Conservation (phyloP, 2,329 filamentous ascomycete species). For the Sclerotinia nivalis region DNA sequence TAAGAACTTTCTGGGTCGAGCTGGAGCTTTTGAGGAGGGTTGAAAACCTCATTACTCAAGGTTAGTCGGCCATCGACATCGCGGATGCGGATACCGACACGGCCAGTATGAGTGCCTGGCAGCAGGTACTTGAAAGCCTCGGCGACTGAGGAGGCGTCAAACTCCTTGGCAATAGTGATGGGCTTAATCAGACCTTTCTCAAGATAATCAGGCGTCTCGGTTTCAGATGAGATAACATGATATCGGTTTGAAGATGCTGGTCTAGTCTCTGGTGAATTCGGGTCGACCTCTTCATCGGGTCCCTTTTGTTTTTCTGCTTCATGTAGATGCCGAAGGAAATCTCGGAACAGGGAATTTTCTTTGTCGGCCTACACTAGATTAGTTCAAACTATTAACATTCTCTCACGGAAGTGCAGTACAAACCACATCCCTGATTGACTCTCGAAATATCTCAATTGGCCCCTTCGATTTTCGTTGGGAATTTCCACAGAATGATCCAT, state of each 20-base stretch:
- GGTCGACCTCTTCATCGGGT: too few relatives aligned
- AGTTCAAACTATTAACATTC: not conserved
- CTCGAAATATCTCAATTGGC: constrained; percentile 8
- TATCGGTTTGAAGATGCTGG: not conserved
- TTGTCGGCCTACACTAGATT: not conserved
- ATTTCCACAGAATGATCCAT: not conserved
- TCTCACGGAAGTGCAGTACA: not conserved
- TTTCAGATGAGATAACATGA: constrained; percentile 38
- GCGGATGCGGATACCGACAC: too few relatives aligned
- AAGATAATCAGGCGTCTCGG: constrained; percentile 29
- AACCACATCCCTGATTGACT: constrained; percentile 5
- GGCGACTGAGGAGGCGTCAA: too few relatives aligned
- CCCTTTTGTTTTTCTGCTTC: not conserved
- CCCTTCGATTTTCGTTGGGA: not conserved
- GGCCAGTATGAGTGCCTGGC: too few relatives aligned
- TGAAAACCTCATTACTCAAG: too few relatives aligned
- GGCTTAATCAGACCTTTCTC: too few relatives aligned
- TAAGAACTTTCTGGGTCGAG: constrained; percentile 32
- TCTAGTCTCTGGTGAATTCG: not conserved
- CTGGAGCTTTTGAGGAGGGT: not conserved
- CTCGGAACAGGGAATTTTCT: not conserved
- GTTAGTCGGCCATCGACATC: too few relatives aligned
- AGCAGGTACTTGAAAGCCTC: too few relatives aligned
- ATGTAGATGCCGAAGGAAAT: not conserved
- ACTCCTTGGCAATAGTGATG: too few relatives aligned